Evolutionary conservation across 768 basidiomycete species (phyloP).

Genomic region (Agaricus sinodeliciosus): DNA sequence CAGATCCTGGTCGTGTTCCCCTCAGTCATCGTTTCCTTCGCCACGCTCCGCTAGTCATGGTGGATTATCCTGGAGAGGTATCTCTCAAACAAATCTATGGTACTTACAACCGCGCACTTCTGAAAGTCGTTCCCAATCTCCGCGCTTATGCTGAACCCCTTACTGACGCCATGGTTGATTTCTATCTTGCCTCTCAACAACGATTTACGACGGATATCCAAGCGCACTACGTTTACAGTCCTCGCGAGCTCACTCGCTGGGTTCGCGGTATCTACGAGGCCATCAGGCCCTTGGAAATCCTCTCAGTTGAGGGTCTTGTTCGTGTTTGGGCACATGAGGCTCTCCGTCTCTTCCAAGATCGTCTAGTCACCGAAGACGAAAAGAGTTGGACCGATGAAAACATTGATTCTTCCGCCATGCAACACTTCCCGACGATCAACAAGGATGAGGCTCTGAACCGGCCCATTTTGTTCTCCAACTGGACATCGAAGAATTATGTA

Average conservation of each 20-base stretch:
- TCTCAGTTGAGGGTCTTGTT: slow-evolving; percentile 92
- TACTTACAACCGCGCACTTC: slow-evolving; percentile 91
- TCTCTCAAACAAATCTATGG: slow-evolving; percentile 98
- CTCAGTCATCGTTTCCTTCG: slow-evolving; percentile 96
- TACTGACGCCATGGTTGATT: slow-evolving; percentile 94
- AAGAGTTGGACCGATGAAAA: slow-evolving; percentile 92
- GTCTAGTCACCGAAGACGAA: slow-evolving; percentile 90
- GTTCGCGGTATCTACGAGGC: slow-evolving; percentile 96
- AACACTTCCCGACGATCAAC: slow-evolving; percentile 92
- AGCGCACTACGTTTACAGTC: slow-evolving; percentile 98
- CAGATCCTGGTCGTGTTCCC: slow-evolving; percentile 98
- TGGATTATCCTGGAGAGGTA: slow-evolving; percentile 96
- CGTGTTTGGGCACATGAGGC: slow-evolving; percentile 98
- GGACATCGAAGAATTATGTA: slow-evolving; percentile 96
- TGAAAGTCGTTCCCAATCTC: slow-evolving; percentile 93
- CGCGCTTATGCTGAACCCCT: slow-evolving; percentile 90
- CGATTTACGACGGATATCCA: slow-evolving; percentile 96
- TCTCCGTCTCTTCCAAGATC: slow-evolving; percentile 94
- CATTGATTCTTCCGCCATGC: slow-evolving; percentile 76
- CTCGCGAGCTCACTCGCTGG: slow-evolving; percentile 98
- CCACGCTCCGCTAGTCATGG: slow-evolving; percentile 97
- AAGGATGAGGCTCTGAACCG: slow-evolving; percentile 78
- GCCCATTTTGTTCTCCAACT: slow-evolving; percentile 97
- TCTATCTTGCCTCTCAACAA: slow-evolving; percentile 91
- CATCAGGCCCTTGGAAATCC: slow-evolving; percentile 86